Conservation (phyloP, 805 yeast genomes). For the Isabelozyma rhagii region DNA sequence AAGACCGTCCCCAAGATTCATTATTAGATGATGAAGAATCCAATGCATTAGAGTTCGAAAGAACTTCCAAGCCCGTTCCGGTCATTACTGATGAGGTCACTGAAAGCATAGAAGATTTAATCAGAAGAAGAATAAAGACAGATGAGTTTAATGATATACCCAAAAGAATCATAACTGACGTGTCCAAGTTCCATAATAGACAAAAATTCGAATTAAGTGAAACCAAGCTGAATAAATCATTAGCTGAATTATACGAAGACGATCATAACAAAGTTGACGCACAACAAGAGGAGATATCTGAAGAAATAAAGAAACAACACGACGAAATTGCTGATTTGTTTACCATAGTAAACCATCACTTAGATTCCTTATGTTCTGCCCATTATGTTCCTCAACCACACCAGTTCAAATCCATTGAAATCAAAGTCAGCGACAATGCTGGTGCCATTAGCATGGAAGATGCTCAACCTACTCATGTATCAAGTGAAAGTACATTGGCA, state of each 20-base stretch:
- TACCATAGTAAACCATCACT: slow-evolving; percentile 58
- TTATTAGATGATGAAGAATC: slow-evolving; percentile 60
- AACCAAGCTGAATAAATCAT: slow-evolving; percentile 77
- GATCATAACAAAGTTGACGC: slow-evolving; percentile 54
- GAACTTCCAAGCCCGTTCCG: slow-evolving; percentile 94
- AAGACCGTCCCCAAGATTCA: slow-evolving; percentile 81
- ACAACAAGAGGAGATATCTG: slow-evolving; percentile 48
- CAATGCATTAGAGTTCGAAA: slow-evolving; percentile 75
- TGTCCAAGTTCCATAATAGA: slow-evolving; percentile 50
- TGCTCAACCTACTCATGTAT: slow-evolving; percentile 85
- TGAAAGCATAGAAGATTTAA: slow-evolving; percentile 82
- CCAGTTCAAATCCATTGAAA: slow-evolving; percentile 65
- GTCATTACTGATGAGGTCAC: slow-evolving; percentile 88
- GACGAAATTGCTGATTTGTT: slow-evolving; percentile 71
- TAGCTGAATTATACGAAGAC: slow-evolving; percentile 90
- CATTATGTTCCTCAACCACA: slow-evolving; percentile 91
- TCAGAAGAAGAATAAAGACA: slow-evolving; percentile 73
- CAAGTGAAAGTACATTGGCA: slow-evolving; percentile 73
- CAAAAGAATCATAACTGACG: slow-evolving; percentile 63
- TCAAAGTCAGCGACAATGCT: slow-evolving; percentile 62
- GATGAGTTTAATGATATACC: slow-evolving; percentile 83
- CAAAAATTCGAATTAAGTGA: slow-evolving; percentile 70
- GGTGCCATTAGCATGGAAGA: slow-evolving; percentile 91
- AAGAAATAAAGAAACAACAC: slow-evolving; percentile 69
- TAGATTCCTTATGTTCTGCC: slow-evolving; percentile 91